Evolutionary conservation across 2,329 filamentous ascomycete species (phyloP).

Genomic region (Pleoardoris graminearum): DNA sequence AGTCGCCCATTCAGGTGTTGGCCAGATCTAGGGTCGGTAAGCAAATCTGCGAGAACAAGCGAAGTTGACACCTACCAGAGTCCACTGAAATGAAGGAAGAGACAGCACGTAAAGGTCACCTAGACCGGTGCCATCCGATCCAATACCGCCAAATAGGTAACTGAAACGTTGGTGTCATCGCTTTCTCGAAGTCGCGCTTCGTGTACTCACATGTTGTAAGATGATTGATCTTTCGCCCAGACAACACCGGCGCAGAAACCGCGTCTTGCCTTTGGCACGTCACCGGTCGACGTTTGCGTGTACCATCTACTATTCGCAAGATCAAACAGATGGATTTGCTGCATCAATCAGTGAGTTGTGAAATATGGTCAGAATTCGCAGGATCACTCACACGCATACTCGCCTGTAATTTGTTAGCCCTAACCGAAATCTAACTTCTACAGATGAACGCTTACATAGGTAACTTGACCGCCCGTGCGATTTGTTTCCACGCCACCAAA

Average conservation of each 20-base stretch:
- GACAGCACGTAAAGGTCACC: constrained; percentile 64
- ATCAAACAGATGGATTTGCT: constrained; percentile 58
- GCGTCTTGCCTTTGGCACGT: constrained; percentile 56
- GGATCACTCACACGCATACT: constrained; percentile 21
- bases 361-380: neutral
- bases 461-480: neutral
- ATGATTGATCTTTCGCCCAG: constrained; percentile 61
- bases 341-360: neutral
- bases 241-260: constrained; percentile 63
- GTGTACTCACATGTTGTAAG: constrained; percentile 62
- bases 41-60: constrained; percentile 25
- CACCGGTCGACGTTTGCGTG: constrained; percentile 57
- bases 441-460: constrained; percentile 10
- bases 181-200: neutral
- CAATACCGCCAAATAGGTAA: constrained; percentile 62
- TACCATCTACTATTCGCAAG: constrained; percentile 62
- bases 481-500: constrained; percentile 56
- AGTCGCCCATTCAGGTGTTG: constrained; percentile 39
- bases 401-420: constrained; percentile 16
- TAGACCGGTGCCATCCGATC: constrained; percentile 55
- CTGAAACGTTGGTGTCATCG: constrained; percentile 36
- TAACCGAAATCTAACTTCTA: neutral
- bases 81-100: constrained; percentile 64
- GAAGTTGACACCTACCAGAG: constrained; percentile 43
- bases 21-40: constrained; percentile 9